phyloP scores from a whole-genome alignment of 2,329 filamentous ascomycete species.

The Mariannaea elegans region DNA sequence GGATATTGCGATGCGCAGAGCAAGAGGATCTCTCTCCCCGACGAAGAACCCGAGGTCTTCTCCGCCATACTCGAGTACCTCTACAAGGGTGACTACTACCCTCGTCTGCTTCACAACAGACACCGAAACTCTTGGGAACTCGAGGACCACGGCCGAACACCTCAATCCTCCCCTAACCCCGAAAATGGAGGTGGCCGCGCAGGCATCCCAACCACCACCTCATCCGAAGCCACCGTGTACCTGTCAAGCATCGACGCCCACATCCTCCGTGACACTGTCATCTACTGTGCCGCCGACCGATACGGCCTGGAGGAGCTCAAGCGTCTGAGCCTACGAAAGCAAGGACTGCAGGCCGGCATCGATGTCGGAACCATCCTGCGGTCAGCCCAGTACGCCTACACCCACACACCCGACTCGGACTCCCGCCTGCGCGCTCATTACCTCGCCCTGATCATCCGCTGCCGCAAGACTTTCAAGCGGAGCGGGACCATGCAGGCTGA shows the following conservation, averaged over 20 bases:
- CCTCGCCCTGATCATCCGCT: constrained; percentile 95
- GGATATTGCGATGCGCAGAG: constrained; percentile 78
- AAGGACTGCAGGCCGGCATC: constrained; percentile 91
- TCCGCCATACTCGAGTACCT: constrained; percentile 95
- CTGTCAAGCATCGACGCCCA: constrained; percentile 77
- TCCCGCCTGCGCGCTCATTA: constrained; percentile 95
- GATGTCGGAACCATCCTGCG: constrained; percentile 91
- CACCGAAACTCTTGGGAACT: constrained; percentile 88
- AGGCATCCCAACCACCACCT: constrained; percentile 54
- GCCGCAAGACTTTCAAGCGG: constrained; percentile 96
- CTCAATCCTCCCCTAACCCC: constrained; percentile 62
- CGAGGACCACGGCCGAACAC: constrained; percentile 67
- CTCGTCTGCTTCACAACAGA: constrained; percentile 87
- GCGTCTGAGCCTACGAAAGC: constrained; percentile 89
- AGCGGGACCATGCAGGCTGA: constrained; percentile 99
- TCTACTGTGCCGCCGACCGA: constrained; percentile 92
- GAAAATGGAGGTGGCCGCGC: constrained; percentile 56
- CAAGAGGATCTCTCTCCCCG: constrained; percentile 78
- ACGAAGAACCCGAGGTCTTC: constrained; percentile 90
- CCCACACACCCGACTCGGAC: constrained; percentile 92
- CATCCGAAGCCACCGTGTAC: constrained; percentile 68
- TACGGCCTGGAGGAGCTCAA: constrained; percentile 95
- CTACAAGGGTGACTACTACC: constrained; percentile 97
- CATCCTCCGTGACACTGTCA: constrained; percentile 88
- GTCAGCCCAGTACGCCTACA: constrained; percentile 94